Evolutionary conservation across 2,329 filamentous ascomycete genomes (phyloP).

Genomic region (Fusarium sp.): DNA sequence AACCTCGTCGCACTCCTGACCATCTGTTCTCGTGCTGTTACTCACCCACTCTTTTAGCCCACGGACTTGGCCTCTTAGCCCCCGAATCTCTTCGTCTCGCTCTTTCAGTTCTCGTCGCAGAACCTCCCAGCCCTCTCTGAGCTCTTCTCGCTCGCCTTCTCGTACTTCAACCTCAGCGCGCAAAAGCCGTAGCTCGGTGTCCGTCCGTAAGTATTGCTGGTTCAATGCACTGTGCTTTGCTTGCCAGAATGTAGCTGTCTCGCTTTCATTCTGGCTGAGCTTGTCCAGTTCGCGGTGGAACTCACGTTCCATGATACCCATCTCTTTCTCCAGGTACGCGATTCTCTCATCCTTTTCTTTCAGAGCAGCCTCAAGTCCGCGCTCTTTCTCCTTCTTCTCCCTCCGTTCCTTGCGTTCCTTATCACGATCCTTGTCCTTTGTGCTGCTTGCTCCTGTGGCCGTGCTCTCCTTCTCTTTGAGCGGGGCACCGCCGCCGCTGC

Average conservation of each 20-base stretch:
- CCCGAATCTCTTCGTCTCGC: constrained; percentile 67
- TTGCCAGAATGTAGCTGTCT: constrained; percentile 69
- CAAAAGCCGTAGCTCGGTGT: constrained; percentile 65
- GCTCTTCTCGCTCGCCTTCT: constrained; percentile 60
- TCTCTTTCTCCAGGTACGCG: constrained; percentile 63
- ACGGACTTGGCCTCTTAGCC: constrained; percentile 69
- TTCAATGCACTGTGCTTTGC: constrained; percentile 64
- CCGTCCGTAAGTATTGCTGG: constrained; percentile 63
- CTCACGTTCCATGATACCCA: constrained; percentile 64
- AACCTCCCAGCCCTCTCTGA: constrained; percentile 62
- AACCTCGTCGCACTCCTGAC: constrained; percentile 73
- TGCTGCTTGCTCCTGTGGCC: constrained; percentile 50
- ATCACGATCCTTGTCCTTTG: constrained; percentile 48
- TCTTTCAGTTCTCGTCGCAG: constrained; percentile 59
- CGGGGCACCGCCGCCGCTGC: constrained; percentile 45
- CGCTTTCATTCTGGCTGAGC: constrained; percentile 65
- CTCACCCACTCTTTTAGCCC: constrained; percentile 80
- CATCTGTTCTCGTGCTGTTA: constrained; percentile 70
- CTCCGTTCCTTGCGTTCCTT: constrained; percentile 45
- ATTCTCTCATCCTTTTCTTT: constrained; percentile 65
- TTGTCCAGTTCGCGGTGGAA: constrained; percentile 65
- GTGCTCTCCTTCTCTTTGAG: constrained; percentile 45
- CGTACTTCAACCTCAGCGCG: constrained; percentile 61
- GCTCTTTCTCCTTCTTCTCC: constrained; percentile 43
- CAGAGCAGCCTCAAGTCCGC: constrained; percentile 49